Evolutionary conservation across 2,329 filamentous ascomycete species (phyloP), one percentile per base, ranked within the genome.

Genomic region (Claviceps maximensis): DNA sequence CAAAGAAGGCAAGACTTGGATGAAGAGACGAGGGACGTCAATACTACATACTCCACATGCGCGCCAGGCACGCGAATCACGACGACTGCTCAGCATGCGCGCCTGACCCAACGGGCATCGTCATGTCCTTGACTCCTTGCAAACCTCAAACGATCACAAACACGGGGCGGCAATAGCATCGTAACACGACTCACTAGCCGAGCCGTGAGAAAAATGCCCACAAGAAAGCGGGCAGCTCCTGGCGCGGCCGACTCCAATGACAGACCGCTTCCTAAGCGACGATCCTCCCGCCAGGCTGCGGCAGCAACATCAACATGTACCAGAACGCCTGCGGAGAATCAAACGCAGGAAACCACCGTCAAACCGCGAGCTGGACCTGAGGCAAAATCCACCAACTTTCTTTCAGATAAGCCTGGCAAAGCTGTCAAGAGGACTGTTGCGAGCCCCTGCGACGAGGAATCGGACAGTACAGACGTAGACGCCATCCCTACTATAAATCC

Each of bases 401-500:
- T 46, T 7, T 10, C 52, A 1, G 23, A 23, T 33, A 42, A 27
- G 17, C 27, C 54, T 31, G 54, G 53, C 31, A 50, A 48, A 17
- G 23, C n/a, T 19, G 46, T 25, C 23, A 23, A 36, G 12, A 9
- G n/a, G 29, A 17, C 6, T 21, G 31, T 23, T 17, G 29, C 46
- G 10, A 36, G 29, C 13, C 10, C 7, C 31, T 7, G 29, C 29
- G 31, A 6, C 27, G n/a, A 33, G 4, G 3, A 50, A 29, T 47
- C 44, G 6, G 2, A 19, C 9, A 17, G n/a, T 17, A 17, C 15
- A 0, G 63, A 69, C 31, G 56, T 63, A 1, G 65, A 67, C 42
- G 58, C 61, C 0, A 64, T 73, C 7, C 70, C 71, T 0, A 61
- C 61, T 2, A 58, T 58, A 1, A 74, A 73, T 52, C 64, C 69